Evolutionary conservation across 2,329 filamentous ascomycete genomes (phyloP).

Genomic region (Nemania serpens): DNA sequence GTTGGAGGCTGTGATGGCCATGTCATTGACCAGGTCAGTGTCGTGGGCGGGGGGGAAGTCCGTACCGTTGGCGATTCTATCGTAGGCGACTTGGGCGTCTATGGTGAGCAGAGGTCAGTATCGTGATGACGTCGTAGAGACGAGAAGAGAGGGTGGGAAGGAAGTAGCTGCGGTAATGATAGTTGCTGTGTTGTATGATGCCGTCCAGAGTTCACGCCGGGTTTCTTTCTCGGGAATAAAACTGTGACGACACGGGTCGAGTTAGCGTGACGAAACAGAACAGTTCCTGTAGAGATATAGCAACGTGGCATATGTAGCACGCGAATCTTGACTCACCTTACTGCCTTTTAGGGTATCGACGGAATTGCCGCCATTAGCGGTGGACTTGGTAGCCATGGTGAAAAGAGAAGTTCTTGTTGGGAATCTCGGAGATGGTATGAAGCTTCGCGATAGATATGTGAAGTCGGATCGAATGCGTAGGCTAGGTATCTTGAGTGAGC

Average conservation of each 20-base stretch:
- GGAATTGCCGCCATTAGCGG: slow-evolving; percentile 55
- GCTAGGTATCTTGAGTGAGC: no score
- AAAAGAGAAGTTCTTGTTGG: slow-evolving; percentile 19
- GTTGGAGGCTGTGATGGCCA: neutral
- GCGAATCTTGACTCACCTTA: slow-evolving; percentile 49
- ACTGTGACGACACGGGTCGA: slow-evolving; percentile 35
- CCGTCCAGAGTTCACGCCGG: neutral
- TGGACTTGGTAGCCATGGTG: slow-evolving; percentile 48
- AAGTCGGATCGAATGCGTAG: slow-evolving; percentile 1
- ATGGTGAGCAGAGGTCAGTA: slow-evolving; percentile 38
- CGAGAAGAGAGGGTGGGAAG: slow-evolving; percentile 14
- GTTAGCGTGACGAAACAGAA: slow-evolving; percentile 39
- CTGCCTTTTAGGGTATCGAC: slow-evolving; percentile 56
- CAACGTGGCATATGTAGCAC: no score
- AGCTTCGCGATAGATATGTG: slow-evolving; percentile 13
- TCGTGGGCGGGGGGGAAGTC: neutral
- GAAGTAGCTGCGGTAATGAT: neutral
- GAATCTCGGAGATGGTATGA: slow-evolving; percentile 14
- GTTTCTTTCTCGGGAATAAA: slow-evolving; percentile 27
- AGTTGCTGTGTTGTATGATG: neutral
- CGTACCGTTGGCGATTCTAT: slow-evolving; percentile 54
- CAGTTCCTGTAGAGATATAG: no score
- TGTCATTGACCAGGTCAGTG: neutral
- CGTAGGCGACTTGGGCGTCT: slow-evolving; percentile 57
- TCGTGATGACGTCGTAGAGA: slow-evolving; percentile 29